A percentile compares a stretch with the other conserved stretches of the same genome.
These are phyloP conservation scores for Thalia dealbata DNA, from an alignment of 176 grass and related monocot species.

Conservation along the genomic window DNA sequence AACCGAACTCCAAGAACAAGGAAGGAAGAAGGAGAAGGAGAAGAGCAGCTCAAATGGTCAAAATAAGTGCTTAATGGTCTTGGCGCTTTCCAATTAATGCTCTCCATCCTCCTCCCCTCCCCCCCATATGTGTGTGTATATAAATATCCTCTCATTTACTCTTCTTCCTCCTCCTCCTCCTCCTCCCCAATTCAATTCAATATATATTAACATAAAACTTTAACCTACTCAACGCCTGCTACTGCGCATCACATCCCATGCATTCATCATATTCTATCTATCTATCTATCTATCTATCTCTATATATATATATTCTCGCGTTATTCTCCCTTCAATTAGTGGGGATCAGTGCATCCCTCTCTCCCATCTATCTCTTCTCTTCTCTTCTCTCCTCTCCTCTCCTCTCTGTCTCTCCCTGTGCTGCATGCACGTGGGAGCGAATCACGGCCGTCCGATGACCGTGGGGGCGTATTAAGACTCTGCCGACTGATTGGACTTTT, in stretches of 20 bases:
- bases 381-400: neutral
- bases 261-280: neutral
- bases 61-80: slow-evolving; percentile 14
- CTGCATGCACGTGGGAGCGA: slow-evolving; percentile 1
- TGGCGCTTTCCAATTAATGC: slow-evolving; percentile 27
- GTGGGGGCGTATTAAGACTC: neutral
- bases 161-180: too few relatives aligned
- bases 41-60: too few relatives aligned
- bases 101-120: neutral
- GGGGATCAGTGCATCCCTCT: neutral
- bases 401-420: neutral
- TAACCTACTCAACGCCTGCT: too few relatives aligned
- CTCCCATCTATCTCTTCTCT: too few relatives aligned
- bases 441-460: neutral
- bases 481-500: neutral
- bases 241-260: too few relatives aligned
- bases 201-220: too few relatives aligned
- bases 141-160: neutral
- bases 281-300: too few relatives aligned
- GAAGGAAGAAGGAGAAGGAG: slow-evolving; percentile 20
- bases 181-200: too few relatives aligned
- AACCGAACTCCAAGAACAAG: slow-evolving; percentile 24
- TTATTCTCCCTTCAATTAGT: slow-evolving; percentile 3
- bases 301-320: too few relatives aligned
- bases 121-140: too few relatives aligned